Evolutionary conservation across 2,329 filamentous ascomycete genomes (phyloP), one percentile per base, ranked within the genome.

Genomic region (Graphilbum sp.): DNA sequence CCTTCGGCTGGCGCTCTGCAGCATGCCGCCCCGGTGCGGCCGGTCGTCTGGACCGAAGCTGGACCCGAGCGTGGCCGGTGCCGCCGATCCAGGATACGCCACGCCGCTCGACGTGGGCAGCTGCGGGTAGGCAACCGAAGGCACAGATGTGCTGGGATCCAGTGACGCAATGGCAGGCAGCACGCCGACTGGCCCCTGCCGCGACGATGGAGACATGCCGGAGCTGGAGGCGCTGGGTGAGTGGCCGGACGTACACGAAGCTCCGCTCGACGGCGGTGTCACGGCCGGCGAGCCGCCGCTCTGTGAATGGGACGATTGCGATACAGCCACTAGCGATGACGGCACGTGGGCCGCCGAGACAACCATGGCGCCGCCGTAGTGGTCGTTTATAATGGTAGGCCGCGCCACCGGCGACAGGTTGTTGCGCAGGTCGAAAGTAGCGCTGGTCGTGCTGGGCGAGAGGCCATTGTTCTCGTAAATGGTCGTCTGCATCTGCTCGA

Each of bases 401-500:
- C 54, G 52, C 13, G 44, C 35, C n/a, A 49, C 47, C 3, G 54
- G 52, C 3, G 54, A 54, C 35, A 49, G 27, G 50, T 69, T 62
- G 51, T 69, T 62, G 45, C 74, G 71, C 57, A 71, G 65, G 47
- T 67, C 67, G 39, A 70, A 62, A 27, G 52, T 54, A 50, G 85
- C 79, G 45, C 86, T 75, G 49, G 82, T 80, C 41, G 92, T 72
- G 41, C 83, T 81, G 32, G 84, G 83, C 24, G 85, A 79, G 36
- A 86, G 79, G 49, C 77, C 83, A 39, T 86, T 78, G 56, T 79
- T 93, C 61, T 96, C 90, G 54, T 96, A 96, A 35, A 96, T 85
- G 34, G 88, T 95, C 46, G 80, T 78, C 60, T 95, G 87, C 68
- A 96, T 88, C 60, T 95, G 85, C 60, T 94, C 86, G 39, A 98